Evolutionary conservation across 2,329 filamentous ascomycete species (phyloP), one percentile per base, ranked within the genome.

Genomic region (Nigrospora oryzae): DNA sequence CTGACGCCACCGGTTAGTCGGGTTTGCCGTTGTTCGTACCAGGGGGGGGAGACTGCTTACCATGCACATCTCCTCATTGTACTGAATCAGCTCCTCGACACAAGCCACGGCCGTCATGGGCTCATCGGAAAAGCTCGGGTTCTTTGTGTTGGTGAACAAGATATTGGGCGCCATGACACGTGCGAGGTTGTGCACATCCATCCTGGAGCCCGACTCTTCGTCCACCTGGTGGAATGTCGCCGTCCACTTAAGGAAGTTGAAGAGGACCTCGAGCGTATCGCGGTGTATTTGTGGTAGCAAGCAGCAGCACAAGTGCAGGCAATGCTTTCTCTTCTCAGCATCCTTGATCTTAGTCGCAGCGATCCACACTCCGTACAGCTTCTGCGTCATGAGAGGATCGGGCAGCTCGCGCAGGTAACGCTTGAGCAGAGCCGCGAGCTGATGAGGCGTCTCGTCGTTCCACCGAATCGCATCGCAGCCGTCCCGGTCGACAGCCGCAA

Each of bases 121-220:
- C 54, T 95, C 89, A 57, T 83, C 82, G 54, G 94, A 91, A 51
- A 89, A 78, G 37, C 78, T 79, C 7, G 77, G 73, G 40, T 74
- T 75, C 61, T 83, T 85, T 36, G 77, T 68, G 53, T 72, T 73
- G 52, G 84, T 86, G 55, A 86, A 90, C 12, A 96, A 75, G 49
- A 98, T 89, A 57, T 98, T 98, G 0, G 93, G 93, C 5, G 91
- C 90, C 64, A 98, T 96, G 51, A 98, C 93, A 3, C 94, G 97
- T 4, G 93, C 89, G 51, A 98, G 77, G 59, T 98, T 98, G 70
- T 95, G 89, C 43, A 95, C 86, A 62, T 98, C 93, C 93, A 98
- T 98, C 74, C 97, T 96, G 55, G 91, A 96, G 23, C 93, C 93
- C 17, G 86, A 86, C 62, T 98, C 93, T 58, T 98, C 93, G 56